A percentile compares a stretch with the other conserved stretches of the same genome.
Evolutionary conservation across 805 yeast genomes (phyloP).

Genomic region (Candida railenensis): DNA sequence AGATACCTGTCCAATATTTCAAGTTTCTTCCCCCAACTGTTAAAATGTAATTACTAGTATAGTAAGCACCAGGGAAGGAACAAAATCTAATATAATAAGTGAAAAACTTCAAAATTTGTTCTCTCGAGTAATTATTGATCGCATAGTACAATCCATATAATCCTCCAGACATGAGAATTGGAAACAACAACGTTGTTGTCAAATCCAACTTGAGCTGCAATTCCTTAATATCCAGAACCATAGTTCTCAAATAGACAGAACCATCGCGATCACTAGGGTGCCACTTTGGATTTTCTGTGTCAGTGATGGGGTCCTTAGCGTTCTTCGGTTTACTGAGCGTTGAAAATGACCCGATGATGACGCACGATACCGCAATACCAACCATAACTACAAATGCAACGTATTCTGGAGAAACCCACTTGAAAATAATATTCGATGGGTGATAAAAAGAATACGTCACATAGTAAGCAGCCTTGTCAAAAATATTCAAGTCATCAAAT

Average conservation of each 20-base stretch:
- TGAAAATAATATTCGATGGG: neutral
- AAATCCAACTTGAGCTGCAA: slow-evolving; percentile 10
- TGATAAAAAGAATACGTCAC: slow-evolving; percentile 1
- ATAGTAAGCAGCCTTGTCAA: neutral
- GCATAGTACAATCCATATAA: slow-evolving; percentile 38
- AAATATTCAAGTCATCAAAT: neutral
- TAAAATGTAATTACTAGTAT: slow-evolving; percentile 24
- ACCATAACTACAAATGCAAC: slow-evolving; percentile 10
- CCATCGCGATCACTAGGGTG: slow-evolving; percentile 26
- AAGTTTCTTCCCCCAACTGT: slow-evolving; percentile 24
- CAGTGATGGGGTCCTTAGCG: slow-evolving; percentile 22
- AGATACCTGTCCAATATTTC: slow-evolving; percentile 22
- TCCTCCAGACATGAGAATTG: slow-evolving; percentile 41
- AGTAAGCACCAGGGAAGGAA: slow-evolving; percentile 31
- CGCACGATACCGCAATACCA: slow-evolving; percentile 24
- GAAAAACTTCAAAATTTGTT: slow-evolving; percentile 28
- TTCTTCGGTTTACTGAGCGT: slow-evolving; percentile 22
- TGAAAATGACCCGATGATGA: slow-evolving; percentile 17
- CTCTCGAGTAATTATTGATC: slow-evolving; percentile 29
- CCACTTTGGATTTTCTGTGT: slow-evolving; percentile 11
- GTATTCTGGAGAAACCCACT: slow-evolving; percentile 3
- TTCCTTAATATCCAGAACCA: slow-evolving; percentile 6
- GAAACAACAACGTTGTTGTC: slow-evolving; percentile 38
- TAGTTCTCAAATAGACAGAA: slow-evolving; percentile 10
- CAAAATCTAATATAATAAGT: slow-evolving; percentile 32